Base-by-base conservation (phyloP, 2,329 filamentous ascomycete genomes). In the Xylariaceae sp. region DNA sequence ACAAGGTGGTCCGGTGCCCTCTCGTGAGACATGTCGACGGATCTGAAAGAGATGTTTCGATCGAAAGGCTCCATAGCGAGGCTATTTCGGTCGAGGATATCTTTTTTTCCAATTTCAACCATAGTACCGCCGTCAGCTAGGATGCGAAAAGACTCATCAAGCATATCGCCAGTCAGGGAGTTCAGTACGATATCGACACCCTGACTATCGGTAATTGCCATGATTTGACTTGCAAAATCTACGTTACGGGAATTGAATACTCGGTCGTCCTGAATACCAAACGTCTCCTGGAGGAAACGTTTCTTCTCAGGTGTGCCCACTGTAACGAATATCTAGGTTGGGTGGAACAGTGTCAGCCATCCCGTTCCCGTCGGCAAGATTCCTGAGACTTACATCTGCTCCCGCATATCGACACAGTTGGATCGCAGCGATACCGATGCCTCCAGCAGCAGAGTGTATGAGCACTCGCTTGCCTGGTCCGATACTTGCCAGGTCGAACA, bases 151-250 rank as follows among this genome's bases (percentile, higher is more conserved):
- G 60, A 61, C 5, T 50, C 65, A n/a, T 65, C 53, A 1, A 67
- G 53, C 23, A 59, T 61, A 40, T 67, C 59, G 9, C 62, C 65
- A 6, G 54, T 61, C 2, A 67, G 21, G 1, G 63, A 68, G 36
- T 57, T 57, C 5, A 57, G 34, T 1, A 48, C 17, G 26, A 57
- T 33, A 11, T 57, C 43, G 7, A 52, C 61, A 12, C 74, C 74
- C 0, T 58, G 26, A 6, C 72, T 67, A 4, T 53, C 34, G 0
- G 74, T 75, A 0, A 33, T 36, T 1, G 16, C 9, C 31, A 65
- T 51, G n/a, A 75, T 65, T 3, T 67, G 55, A 1, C 59, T 37
- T 1, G 58, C 67, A 41, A 77, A 76, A 1, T 60, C 53, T 9
- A 57, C 49, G 37, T 69, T 65, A 1, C 70, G 67, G 2, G 68